Conservation (phyloP, 2,329 filamentous ascomycete genomes). For the Xylaria arbuscula region DNA sequence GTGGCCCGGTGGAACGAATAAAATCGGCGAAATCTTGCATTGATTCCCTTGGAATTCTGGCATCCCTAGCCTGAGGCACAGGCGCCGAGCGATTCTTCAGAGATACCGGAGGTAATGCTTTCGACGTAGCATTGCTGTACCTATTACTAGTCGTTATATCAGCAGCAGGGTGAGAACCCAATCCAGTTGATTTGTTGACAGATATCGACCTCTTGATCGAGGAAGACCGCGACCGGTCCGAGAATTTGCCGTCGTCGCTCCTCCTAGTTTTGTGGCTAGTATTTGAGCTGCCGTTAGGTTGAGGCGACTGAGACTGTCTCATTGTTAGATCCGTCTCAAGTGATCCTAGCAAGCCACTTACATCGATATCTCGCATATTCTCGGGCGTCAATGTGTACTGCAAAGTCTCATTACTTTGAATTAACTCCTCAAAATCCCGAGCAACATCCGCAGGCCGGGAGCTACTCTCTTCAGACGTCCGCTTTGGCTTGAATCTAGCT, state of each 20-base stretch:
- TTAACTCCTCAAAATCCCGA: constrained; percentile 80
- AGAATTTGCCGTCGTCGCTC: constrained; percentile 59
- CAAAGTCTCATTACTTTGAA: constrained; percentile 83
- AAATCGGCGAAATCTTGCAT: constrained; percentile 89
- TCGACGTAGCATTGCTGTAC: constrained; percentile 47
- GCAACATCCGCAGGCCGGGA: constrained; percentile 67
- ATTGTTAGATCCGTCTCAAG: constrained; percentile 41
- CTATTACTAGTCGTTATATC: constrained; percentile 46
- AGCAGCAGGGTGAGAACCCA: constrained; percentile 52
- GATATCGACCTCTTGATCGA: constrained; percentile 58
- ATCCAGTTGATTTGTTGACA: constrained; percentile 53
- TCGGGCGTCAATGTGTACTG: constrained; percentile 85
- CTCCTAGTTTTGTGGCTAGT: constrained; percentile 56
- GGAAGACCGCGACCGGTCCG: constrained; percentile 57
- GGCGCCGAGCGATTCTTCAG: constrained; percentile 50
- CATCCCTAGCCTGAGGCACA: constrained; percentile 71
- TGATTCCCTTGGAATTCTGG: constrained; percentile 76
- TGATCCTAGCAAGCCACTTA: constrained; percentile 55
- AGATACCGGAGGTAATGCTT: constrained; percentile 49
- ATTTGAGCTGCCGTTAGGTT: constrained; percentile 56
- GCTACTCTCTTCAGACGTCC: constrained; percentile 68
- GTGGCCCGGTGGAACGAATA: constrained; percentile 84
- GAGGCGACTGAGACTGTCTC: constrained; percentile 55
- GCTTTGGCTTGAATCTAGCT: constrained; percentile 63
- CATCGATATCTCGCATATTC: constrained; percentile 80